Evolutionary conservation across 352 stramenopile species (phyloP).

Genomic region (Phytophthora boehmeriae): DNA sequence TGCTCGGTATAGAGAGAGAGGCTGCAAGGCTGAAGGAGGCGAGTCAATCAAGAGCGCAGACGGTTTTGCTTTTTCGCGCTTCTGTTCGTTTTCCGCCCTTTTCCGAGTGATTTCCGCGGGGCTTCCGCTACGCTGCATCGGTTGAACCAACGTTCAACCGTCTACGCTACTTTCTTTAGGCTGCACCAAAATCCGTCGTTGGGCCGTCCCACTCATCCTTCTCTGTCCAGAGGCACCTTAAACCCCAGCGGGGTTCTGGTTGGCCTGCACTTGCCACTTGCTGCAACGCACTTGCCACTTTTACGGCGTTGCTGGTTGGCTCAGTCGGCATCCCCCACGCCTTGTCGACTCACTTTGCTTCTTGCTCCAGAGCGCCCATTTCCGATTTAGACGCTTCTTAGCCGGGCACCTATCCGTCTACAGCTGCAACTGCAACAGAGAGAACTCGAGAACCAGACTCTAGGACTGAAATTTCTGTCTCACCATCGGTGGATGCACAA

Average conservation of each 20-base stretch:
- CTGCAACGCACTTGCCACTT: conserved; percentile 51
- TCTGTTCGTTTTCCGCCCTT: conserved; percentile 1
- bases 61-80: not conserved
- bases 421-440: conserved; percentile 16
- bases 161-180: conserved; percentile 19
- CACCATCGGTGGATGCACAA: conserved; percentile 34
- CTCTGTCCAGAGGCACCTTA: conserved; percentile 38
- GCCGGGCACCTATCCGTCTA: conserved; percentile 5
- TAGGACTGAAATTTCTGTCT: not conserved
- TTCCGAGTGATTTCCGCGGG: conserved; percentile 2
- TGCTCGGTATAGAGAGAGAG: conserved; percentile 1
- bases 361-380: conserved; percentile 25
- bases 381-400: conserved; percentile 12
- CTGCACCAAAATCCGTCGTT: conserved; percentile 40
- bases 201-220: conserved; percentile 14
- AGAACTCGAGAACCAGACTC: conserved; percentile 8
- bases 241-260: conserved; percentile 38
- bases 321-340: conserved; percentile 11
- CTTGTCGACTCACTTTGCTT: conserved; percentile 31
- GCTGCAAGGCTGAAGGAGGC: not conserved
- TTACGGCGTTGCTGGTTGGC: conserved; percentile 33
- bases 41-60: not conserved
- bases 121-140: not conserved
- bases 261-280: conserved; percentile 43
- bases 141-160: not conserved